Base-by-base conservation (phyloP, 768 basidiomycete genomes). In the Amanita molliuscula region DNA sequence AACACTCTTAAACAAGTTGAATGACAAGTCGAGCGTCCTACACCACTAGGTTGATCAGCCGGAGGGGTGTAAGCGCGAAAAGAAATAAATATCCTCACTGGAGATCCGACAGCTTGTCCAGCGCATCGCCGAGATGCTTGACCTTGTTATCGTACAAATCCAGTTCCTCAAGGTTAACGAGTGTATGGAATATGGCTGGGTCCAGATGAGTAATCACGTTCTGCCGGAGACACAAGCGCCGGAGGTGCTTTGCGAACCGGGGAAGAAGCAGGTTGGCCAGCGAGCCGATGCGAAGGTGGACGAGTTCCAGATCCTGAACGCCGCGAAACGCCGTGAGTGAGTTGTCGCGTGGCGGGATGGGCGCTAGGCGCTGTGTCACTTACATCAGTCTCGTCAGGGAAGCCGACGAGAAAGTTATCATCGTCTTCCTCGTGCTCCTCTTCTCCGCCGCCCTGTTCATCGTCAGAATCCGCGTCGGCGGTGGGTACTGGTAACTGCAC, bases 71-170 rank as follows among this genome's bases (percentile, higher is more conserved):
- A 49, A 47, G 47, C 8, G 18, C 33, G 29, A 51, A 21, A 11
- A 51, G 18, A 11, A 28, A 23, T 38, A 45, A 10, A 31, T 31
- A 33, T 23, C 31, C 81, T 57, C 62, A 88, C 88, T 57, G 70
- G 46, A 91, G 70, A 28, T 73, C 72, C 4, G 64, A 62, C 37
- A 82, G 59, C 29, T 70, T 70, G 52, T 82, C 73, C 47, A 97
- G 59, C 0, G 86, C 83, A 53, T 79, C 69, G 0, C 78, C 85
- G 16, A 88, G 63, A 44, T 70, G 66, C 67, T 89, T 94, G 55
- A 99, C 64, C 63, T 90, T 84, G 69, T 99, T 99, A 65, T 99
- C 96, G 62, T 98, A 99, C 54, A 97, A 58, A 67, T 99, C 96
- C 51, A 98, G 65, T 55, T 98, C 96, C 60, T 92, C 88, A 31